Evolutionary conservation across 2,329 filamentous ascomycete species (phyloP).

Genomic region (Diaporthe sp.): DNA sequence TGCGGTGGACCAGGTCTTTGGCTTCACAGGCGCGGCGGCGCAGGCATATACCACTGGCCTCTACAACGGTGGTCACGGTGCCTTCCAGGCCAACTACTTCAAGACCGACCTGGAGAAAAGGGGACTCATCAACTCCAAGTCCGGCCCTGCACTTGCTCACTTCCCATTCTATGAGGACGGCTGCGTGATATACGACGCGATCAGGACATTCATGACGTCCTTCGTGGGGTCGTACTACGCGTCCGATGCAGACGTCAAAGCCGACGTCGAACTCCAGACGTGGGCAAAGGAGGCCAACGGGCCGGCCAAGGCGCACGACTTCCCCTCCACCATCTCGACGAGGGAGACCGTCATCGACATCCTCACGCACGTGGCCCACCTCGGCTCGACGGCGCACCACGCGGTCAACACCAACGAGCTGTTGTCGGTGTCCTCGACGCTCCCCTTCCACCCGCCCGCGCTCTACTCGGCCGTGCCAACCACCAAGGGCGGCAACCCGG

Average conservation of each 20-base stretch:
- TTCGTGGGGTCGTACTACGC: constrained; percentile 62
- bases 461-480: constrained; percentile 56
- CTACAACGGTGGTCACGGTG: constrained; percentile 49
- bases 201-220: constrained; percentile 53
- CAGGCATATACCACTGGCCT: constrained; percentile 47
- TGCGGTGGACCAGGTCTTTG: constrained; percentile 51
- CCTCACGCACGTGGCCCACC: constrained; percentile 56
- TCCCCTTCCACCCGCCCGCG: constrained; percentile 59
- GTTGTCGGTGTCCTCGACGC: constrained; percentile 50
- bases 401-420: constrained; percentile 58
- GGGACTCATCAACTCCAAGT: constrained; percentile 55
- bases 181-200: constrained; percentile 51
- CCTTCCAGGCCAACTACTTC: constrained; percentile 57
- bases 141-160: constrained; percentile 53
- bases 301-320: constrained; percentile 55
- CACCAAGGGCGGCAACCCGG: constrained; percentile 52
- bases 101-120: constrained; percentile 52
- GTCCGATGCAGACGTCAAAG: constrained; percentile 47
- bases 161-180: constrained; percentile 63
- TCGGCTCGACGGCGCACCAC: constrained; percentile 56
- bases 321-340: constrained; percentile 50
- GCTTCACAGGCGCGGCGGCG: constrained; percentile 48
- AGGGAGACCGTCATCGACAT: constrained; percentile 53
- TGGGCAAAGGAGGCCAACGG: constrained; percentile 59
- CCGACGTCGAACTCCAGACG: constrained; percentile 58